phyloP scores from a whole-genome alignment of 23 red algal species.

The Gracilaria caudata region DNA sequence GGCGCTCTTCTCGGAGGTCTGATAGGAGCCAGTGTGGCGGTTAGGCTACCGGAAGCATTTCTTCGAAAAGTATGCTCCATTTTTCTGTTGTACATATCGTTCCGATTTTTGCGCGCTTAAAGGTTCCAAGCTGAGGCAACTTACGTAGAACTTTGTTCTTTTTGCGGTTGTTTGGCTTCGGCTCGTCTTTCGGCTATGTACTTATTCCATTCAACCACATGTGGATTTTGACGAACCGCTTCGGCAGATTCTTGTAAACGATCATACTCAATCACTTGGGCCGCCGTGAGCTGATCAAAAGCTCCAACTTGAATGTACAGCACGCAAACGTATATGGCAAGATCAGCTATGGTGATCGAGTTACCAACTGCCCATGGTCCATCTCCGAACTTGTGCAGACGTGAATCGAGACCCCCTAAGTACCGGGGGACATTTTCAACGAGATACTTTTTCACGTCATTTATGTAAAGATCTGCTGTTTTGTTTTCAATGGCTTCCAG shows the following conservation, averaged over 20 bases:
- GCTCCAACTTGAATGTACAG: constrained; percentile 30
- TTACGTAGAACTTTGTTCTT: not conserved
- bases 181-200: constrained; percentile 15
- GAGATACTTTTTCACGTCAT: constrained; percentile 38
- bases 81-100: constrained; percentile 34
- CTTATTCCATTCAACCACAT: constrained; percentile 45
- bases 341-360: constrained; percentile 49
- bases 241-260: constrained; percentile 30
- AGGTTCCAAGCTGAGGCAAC: not conserved
- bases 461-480: not conserved
- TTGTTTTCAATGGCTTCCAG: constrained; percentile 7
- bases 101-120: constrained; percentile 21
- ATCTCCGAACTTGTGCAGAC: constrained; percentile 31
- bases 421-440: constrained; percentile 39
- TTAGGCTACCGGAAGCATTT: constrained; percentile 25
- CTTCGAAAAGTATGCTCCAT: constrained; percentile 48
- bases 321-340: constrained; percentile 53
- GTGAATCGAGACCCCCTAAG: constrained; percentile 32
- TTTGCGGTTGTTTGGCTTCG: not conserved
- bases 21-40: constrained; percentile 27
- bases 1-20: constrained; percentile 75
- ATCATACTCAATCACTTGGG: constrained; percentile 8
- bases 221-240: constrained; percentile 25
- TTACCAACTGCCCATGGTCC: constrained; percentile 47
- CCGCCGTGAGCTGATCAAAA: constrained; percentile 38